phyloP scores from a whole-genome alignment of 2,329 filamentous ascomycete species.

The Apiospora saccharicola region DNA sequence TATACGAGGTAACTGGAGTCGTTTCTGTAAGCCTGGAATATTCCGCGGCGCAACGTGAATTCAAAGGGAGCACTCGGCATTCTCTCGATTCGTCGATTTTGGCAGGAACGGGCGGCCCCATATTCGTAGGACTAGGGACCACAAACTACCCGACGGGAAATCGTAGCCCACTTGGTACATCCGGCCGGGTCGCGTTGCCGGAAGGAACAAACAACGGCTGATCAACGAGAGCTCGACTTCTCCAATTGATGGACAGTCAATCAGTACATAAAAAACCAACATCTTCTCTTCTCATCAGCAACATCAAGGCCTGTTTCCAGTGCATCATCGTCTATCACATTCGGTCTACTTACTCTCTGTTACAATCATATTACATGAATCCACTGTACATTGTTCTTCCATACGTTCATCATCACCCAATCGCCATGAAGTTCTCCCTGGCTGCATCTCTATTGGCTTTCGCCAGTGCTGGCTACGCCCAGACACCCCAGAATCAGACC shows the following conservation, averaged over 20 bases:
- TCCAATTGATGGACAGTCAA: no score
- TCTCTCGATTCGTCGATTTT: neutral
- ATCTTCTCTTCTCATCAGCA: neutral
- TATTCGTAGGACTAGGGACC: constrained; percentile 24
- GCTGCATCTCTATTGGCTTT: constrained; percentile 38
- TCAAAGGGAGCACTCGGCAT: neutral
- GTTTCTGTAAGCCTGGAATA: neutral
- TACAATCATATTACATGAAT: neutral
- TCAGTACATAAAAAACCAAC: no score
- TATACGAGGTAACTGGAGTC: constrained; percentile 36
- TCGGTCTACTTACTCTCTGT: neutral
- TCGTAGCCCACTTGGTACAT: constrained; percentile 12
- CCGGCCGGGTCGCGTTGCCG: neutral
- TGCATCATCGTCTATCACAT: neutral
- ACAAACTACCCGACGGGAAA: constrained; percentile 20
- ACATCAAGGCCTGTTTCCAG: neutral
- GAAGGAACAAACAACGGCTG: neutral
- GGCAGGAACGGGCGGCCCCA: constrained; percentile 21
- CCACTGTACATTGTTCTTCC: neutral
- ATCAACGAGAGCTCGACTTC: constrained; percentile 11
- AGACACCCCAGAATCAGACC: constrained; percentile 37
- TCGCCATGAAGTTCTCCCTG: constrained; percentile 41
- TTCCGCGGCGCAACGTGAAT: neutral
- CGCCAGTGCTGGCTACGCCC: constrained; percentile 40
- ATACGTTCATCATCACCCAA: neutral